These are phyloP conservation scores for Peronosclerospora sorghi DNA, from an alignment of 352 stramenopile species.

Conservation along the genomic window DNA sequence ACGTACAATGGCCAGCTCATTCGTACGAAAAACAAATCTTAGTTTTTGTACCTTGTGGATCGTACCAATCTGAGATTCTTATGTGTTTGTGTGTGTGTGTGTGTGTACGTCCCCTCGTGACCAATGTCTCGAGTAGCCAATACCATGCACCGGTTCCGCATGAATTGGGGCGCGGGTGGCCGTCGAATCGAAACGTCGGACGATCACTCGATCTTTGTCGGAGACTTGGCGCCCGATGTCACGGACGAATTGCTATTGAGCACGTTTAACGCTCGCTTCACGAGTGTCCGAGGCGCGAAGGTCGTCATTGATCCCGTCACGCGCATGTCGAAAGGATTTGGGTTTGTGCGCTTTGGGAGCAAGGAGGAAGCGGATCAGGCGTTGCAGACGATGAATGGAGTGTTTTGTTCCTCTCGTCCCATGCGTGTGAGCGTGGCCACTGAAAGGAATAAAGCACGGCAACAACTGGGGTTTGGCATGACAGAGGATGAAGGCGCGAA, in stretches of 20 bases:
- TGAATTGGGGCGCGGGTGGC: slow-evolving; percentile 87
- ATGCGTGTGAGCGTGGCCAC: slow-evolving; percentile 88
- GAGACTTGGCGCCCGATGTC: slow-evolving; percentile 85
- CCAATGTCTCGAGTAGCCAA: slow-evolving; percentile 39
- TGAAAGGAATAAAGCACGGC: slow-evolving; percentile 51
- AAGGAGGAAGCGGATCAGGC: slow-evolving; percentile 84
- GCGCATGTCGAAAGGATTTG: slow-evolving; percentile 87
- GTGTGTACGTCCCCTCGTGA: too few relatives aligned
- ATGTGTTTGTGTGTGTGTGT: background rate
- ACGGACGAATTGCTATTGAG: slow-evolving; percentile 78
- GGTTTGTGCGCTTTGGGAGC: slow-evolving; percentile 84
- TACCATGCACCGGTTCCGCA: slow-evolving; percentile 82
- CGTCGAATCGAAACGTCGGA: slow-evolving; percentile 74
- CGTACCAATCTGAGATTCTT: slow-evolving; percentile 3
- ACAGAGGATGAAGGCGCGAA: slow-evolving; percentile 59
- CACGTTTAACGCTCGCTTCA: slow-evolving; percentile 73
- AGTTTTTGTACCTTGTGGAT: background rate
- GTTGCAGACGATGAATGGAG: slow-evolving; percentile 85
- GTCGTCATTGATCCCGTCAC: slow-evolving; percentile 85
- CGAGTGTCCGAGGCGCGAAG: slow-evolving; percentile 79
- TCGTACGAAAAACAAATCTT: too few relatives aligned
- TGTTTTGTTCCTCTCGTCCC: slow-evolving; percentile 75
- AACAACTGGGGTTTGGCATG: slow-evolving; percentile 16
- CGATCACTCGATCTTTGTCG: slow-evolving; percentile 88
- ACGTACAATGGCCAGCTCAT: slow-evolving; percentile 82